phyloP scores from a whole-genome alignment of 2,329 filamentous ascomycete species.

The Colletotrichum echinochloae region DNA sequence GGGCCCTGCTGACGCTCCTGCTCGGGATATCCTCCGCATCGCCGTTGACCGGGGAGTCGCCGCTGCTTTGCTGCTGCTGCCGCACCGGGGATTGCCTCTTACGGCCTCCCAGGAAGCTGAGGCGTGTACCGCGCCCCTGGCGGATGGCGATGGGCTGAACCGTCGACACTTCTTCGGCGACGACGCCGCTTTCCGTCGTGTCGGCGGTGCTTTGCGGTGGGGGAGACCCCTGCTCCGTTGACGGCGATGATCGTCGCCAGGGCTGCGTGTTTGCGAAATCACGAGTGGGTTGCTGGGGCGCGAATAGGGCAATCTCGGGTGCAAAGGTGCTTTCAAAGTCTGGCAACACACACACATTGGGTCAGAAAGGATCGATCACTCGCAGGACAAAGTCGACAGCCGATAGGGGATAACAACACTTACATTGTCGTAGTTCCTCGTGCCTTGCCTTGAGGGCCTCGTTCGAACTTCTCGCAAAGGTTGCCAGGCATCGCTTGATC shows the following conservation, averaged over 20 bases:
- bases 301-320: conserved; percentile 73
- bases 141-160: conserved; percentile 64
- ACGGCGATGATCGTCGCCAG: conserved; percentile 63
- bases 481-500: conserved; percentile 82
- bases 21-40: conserved; percentile 47
- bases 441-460: conserved; percentile 67
- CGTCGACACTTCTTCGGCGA: conserved; percentile 62
- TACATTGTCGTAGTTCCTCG: conserved; percentile 74
- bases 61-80: conserved; percentile 45
- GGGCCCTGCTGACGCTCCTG: conserved; percentile 46
- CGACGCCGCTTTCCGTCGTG: conserved; percentile 50
- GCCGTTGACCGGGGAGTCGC: conserved; percentile 48
- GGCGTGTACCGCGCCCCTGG: conserved; percentile 63
- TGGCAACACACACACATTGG: too few species aligned
- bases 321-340: conserved; percentile 74
- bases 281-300: conserved; percentile 59
- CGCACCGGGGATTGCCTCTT: conserved; percentile 56
- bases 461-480: conserved; percentile 74
- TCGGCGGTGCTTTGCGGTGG: conserved; percentile 50
- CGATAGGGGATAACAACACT: conserved; percentile 50
- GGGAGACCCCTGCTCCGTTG: conserved; percentile 49
- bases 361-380: conserved; percentile 20
- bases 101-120: conserved; percentile 68
- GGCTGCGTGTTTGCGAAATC: conserved; percentile 59
- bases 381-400: not conserved